Conservation (phyloP, 495 filamentous ascomycete genomes). For the Cercophora samala region DNA sequence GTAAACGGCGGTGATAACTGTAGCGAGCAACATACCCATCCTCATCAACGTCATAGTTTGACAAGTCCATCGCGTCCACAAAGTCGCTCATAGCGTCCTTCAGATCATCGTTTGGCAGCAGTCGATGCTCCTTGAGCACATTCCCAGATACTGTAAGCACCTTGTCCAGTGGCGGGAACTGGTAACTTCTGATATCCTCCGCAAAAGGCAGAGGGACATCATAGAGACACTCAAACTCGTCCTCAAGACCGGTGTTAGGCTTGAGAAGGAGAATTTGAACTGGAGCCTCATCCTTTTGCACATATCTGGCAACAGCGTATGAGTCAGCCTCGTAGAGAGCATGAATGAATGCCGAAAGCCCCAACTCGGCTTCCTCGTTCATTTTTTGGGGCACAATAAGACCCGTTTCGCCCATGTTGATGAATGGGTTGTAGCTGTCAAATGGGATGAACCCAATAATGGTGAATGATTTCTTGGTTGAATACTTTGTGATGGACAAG, state of each 20-base stretch:
- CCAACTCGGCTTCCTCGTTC: slow-evolving; percentile 73
- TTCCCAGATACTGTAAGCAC: slow-evolving; percentile 90
- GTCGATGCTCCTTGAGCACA: slow-evolving; percentile 74
- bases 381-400: slow-evolving; percentile 68
- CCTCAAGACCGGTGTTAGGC: slow-evolving; percentile 72
- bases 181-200: slow-evolving; percentile 85
- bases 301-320: slow-evolving; percentile 84
- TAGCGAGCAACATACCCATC: slow-evolving; percentile 57
- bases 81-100: slow-evolving; percentile 80
- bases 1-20: slow-evolving; percentile 7
- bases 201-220: slow-evolving; percentile 92
- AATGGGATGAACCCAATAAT: slow-evolving; percentile 82
- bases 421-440: slow-evolving; percentile 75
- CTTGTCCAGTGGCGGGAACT: slow-evolving; percentile 84
- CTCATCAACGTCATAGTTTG: slow-evolving; percentile 54
- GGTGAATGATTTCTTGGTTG: slow-evolving; percentile 69
- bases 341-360: slow-evolving; percentile 85
- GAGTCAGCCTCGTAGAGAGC: slow-evolving; percentile 80
- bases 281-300: slow-evolving; percentile 72
- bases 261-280: slow-evolving; percentile 80
- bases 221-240: slow-evolving; percentile 81
- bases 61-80: slow-evolving; percentile 91
- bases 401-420: slow-evolving; percentile 75
- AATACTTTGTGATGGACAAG: slow-evolving; percentile 72
- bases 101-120: slow-evolving; percentile 74